Percentiles rank a stretch among this genome's conserved stretches.
Evolutionary conservation across 2,329 filamentous ascomycete genomes (phyloP).

Genomic region (Parastagonospora nodorum): DNA sequence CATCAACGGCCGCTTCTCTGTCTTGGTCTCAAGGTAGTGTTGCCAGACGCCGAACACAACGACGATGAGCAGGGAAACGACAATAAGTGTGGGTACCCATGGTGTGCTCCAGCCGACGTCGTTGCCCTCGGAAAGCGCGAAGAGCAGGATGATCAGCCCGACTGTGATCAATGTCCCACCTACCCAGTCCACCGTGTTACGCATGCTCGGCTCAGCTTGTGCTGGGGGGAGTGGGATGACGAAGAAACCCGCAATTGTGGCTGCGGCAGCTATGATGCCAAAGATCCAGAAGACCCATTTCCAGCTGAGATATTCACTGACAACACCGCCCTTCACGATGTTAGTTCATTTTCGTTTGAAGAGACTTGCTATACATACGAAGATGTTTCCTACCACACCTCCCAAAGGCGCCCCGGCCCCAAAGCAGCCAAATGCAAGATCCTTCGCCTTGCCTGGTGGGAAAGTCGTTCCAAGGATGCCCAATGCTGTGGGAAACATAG

Average conservation of each 20-base stretch:
- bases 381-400: slow-evolving; percentile 66
- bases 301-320: slow-evolving; percentile 60
- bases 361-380: slow-evolving; percentile 36
- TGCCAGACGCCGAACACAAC: slow-evolving; percentile 66
- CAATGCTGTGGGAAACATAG: slow-evolving; percentile 72
- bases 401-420: slow-evolving; percentile 68
- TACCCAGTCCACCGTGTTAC: slow-evolving; percentile 67
- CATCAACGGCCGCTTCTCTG: slow-evolving; percentile 62
- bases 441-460: slow-evolving; percentile 69
- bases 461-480: slow-evolving; percentile 73
- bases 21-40: slow-evolving; percentile 61
- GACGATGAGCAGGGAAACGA: slow-evolving; percentile 62
- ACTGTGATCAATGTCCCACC: slow-evolving; percentile 67
- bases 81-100: slow-evolving; percentile 66
- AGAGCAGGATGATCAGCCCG: slow-evolving; percentile 66
- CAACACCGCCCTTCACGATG: slow-evolving; percentile 57
- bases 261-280: slow-evolving; percentile 62
- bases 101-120: slow-evolving; percentile 69
- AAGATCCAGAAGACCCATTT: slow-evolving; percentile 58
- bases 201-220: slow-evolving; percentile 37
- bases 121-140: slow-evolving; percentile 71
- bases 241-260: slow-evolving; percentile 62
- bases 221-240: slow-evolving; percentile 62
- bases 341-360: slow-evolving; percentile 4
- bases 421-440: slow-evolving; percentile 63